phyloP scores from a whole-genome alignment of 176 grass and related monocot species.

The Thalia dealbata region DNA sequence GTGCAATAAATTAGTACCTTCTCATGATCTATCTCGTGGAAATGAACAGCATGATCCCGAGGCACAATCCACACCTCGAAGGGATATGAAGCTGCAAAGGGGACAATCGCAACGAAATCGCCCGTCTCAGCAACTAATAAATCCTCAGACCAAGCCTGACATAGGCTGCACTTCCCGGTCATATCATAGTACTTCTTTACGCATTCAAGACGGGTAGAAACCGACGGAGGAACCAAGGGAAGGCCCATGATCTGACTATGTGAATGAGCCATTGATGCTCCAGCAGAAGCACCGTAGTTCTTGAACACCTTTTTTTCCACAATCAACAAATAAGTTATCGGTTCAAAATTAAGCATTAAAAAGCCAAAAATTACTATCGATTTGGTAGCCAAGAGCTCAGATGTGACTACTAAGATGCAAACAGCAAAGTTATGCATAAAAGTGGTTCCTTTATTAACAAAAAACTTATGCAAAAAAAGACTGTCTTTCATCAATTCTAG shows the following conservation, averaged over 20 bases:
- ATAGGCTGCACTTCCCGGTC: conserved; percentile 61
- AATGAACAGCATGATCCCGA: conserved; percentile 48
- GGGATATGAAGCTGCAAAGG: conserved; percentile 87
- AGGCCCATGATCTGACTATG: conserved; percentile 94
- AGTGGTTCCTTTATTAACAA: no score
- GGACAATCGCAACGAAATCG: conserved; percentile 65
- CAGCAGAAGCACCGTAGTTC: conserved; percentile 81
- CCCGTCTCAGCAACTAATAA: conserved; percentile 43
- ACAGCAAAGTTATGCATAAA: no score
- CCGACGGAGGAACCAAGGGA: conserved; percentile 69
- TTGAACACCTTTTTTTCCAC: conserved; percentile 64
- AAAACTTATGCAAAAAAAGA: no score
- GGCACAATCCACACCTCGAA: conserved; percentile 96
- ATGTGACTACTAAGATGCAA: no score
- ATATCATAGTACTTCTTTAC: conserved; percentile 60
- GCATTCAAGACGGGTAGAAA: conserved; percentile 48
- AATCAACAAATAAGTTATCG: neutral
- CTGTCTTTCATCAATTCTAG: neutral
- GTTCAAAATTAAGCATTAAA: neutral
- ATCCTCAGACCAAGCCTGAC: conserved; percentile 43
- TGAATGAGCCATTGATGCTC: conserved; percentile 90
- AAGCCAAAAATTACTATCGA: neutral
- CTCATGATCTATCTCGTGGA: conserved; percentile 71
- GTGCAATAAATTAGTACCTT: conserved; percentile 28
- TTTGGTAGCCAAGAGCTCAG: no score